Evolutionary conservation across 176 grass and related monocot species (phyloP).

Genomic region (Raddia distichophylla): DNA sequence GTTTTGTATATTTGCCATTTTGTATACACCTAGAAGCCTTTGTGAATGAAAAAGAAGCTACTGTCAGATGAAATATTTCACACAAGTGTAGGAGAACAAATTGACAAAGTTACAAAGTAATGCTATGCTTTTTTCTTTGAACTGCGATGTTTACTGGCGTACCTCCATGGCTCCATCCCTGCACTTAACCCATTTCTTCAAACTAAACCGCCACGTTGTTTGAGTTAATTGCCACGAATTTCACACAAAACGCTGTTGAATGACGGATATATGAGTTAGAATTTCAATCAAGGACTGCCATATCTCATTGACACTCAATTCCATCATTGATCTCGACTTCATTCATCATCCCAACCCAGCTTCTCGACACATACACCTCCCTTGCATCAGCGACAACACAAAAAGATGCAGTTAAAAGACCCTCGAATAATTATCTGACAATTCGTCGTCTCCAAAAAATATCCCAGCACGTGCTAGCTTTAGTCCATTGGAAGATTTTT

Average conservation of each 20-base stretch:
- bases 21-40: slow-evolving; percentile 15
- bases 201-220: too few relatives aligned
- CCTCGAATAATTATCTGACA: too few relatives aligned
- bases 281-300: background rate
- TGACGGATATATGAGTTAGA: background rate
- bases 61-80: slow-evolving; percentile 3
- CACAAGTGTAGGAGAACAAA: background rate
- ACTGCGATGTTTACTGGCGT: too few relatives aligned
- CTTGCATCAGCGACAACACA: background rate
- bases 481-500: background rate
- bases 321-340: background rate
- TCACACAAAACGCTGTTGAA: background rate
- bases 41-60: background rate
- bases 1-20: slow-evolving; percentile 18
- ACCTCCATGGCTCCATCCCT: background rate
- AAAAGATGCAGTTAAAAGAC: background rate
- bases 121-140: too few relatives aligned
- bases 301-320: background rate
- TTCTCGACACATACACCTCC: background rate
- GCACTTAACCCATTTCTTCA: background rate
- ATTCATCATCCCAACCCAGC: background rate
- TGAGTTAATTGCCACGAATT: background rate
- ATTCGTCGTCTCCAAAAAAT: background rate
- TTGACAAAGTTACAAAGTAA: background rate
- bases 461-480: background rate